These are phyloP conservation scores for Pythium grandisporangium DNA, from an alignment of 352 stramenopile species.

Conservation along the genomic window DNA sequence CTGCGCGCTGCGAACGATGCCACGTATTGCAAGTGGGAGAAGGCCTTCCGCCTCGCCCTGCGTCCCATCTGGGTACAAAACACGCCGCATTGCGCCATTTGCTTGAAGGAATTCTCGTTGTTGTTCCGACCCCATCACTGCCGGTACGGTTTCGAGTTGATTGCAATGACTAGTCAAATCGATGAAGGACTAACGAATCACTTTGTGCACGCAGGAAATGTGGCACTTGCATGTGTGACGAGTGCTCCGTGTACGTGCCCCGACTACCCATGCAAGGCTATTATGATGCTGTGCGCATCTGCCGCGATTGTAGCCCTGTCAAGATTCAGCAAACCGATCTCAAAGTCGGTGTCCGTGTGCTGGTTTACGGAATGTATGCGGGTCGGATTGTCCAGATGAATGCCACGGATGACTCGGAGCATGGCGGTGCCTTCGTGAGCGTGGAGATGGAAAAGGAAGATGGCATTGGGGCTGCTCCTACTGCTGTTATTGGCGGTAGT, in stretches of 20 bases:
- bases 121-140: constrained; percentile 78
- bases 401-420: constrained; percentile 44
- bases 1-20: constrained; percentile 60
- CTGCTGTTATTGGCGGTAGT: no score
- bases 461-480: no score
- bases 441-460: constrained; percentile 45
- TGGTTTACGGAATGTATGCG: constrained; percentile 65
- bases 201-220: constrained; percentile 36
- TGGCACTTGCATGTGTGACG: constrained; percentile 78
- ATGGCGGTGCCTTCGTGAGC: constrained; percentile 46
- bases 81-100: constrained; percentile 62
- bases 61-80: constrained; percentile 79
- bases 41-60: constrained; percentile 64
- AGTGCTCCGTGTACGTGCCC: constrained; percentile 70
- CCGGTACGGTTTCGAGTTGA: constrained; percentile 36
- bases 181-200: background rate
- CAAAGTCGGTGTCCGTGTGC: constrained; percentile 57
- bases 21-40: constrained; percentile 75
- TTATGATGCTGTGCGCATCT: constrained; percentile 78
- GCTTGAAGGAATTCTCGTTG: constrained; percentile 60
- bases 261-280: constrained; percentile 76
- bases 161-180: no score
- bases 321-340: constrained; percentile 61
- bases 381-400: constrained; percentile 55
- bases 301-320: constrained; percentile 64